Evolutionary conservation across 2,329 filamentous ascomycete genomes (phyloP).

Genomic region (Clonostachys solani): DNA sequence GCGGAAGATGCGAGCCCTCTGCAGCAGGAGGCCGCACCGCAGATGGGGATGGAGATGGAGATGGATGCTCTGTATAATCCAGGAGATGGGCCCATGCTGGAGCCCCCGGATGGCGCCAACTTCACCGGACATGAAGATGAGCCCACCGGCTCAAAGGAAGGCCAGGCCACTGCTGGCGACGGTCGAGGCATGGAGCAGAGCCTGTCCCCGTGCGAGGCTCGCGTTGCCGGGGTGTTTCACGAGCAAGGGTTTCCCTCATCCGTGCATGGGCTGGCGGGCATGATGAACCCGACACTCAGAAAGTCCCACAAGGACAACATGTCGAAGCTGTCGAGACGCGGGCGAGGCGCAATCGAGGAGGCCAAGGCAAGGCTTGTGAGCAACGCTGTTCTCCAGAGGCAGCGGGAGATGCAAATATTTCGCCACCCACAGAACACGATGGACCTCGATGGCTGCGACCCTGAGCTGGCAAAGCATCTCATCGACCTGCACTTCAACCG

Average conservation of each 20-base stretch:
- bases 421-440: conserved; percentile 19
- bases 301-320: conserved; percentile 19
- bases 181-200: conserved; percentile 7
- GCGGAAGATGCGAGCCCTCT: conserved; percentile 4
- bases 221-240: conserved; percentile 25
- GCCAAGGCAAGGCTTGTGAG: conserved; percentile 26
- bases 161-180: not conserved
- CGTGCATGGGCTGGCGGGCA: conserved; percentile 25
- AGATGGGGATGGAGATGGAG: conserved; percentile 9
- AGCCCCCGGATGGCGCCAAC: no score
- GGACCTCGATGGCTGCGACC: conserved; percentile 24
- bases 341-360: conserved; percentile 16
- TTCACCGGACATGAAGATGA: no score
- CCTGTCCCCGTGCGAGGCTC: conserved; percentile 24
- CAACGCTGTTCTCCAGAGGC: conserved; percentile 24
- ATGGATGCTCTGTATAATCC: conserved; percentile 3
- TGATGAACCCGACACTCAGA: conserved; percentile 22
- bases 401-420: conserved; percentile 21
- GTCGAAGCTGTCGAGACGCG: conserved; percentile 16
- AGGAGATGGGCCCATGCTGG: no score
- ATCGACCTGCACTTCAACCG: conserved; percentile 30
- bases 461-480: conserved; percentile 27
- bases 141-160: not conserved
- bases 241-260: conserved; percentile 25
- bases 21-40: conserved; percentile 13